Base-by-base conservation (phyloP, 805 yeast species). In the Candida xyloterini region DNA sequence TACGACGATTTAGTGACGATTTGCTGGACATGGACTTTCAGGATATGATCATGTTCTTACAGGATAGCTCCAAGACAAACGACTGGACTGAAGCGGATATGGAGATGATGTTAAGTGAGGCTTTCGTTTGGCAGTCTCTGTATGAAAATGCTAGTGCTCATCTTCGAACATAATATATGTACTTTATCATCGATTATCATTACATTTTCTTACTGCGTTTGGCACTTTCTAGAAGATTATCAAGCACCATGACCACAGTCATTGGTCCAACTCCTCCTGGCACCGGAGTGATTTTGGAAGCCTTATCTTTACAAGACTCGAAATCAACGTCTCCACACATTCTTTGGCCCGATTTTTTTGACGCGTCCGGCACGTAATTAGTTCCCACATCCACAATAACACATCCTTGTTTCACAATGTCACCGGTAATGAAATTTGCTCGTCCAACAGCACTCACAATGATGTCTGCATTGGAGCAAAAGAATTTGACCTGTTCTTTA, bases 211-310 rank as follows among this genome's bases (percentile, higher is more conserved):
- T 32, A 33, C 35, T 30, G 21, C 38, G 42, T 38, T 60, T 61
- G 15, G 98, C 95, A 36, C 96, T 87, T 49, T 76, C 73, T 42
- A 80, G 70, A 9, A 91, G 91, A 57, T 93, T 91, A 49, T 83
- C 76, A 47, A 90, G 76, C 45, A 91, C 77, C 96, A 90, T 89
- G 28, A 96, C 96, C 33, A 91, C 97, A 20, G 99, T 91, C 98
- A 91, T 91, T 49, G 99, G 99, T 28, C 99, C 99, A 47, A 91
- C 98, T 54, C 98, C 98, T 60, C 98, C 98, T 23, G 99, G 99
- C 40, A 91, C 99, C 13, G 99, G 99, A 5, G 98, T 90, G 47
- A 93, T 76, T 52, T 73, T 76, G 10, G 81, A 66, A 3, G 90
- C 93, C 38, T 71, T 73, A 36, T 68, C 60, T 42, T 71, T 63